phyloP scores from a whole-genome alignment of 2,329 filamentous ascomycete genomes.

The Daldinia sp. region DNA sequence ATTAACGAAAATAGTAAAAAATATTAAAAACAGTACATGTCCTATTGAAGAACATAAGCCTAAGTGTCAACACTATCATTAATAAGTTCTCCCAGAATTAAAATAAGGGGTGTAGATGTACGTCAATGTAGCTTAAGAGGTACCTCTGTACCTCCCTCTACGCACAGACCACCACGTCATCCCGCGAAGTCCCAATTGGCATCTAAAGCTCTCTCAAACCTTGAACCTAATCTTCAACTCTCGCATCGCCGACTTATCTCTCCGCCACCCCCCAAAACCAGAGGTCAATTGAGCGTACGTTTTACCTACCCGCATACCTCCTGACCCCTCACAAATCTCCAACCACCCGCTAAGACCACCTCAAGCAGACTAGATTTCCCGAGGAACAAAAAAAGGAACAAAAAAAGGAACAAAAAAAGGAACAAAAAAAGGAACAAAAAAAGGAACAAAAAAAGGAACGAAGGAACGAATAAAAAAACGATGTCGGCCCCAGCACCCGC shows the following conservation, averaged over 20 bases:
- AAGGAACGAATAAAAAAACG: conserved; percentile 4
- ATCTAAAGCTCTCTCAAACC: conserved; percentile 24
- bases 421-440: too few species aligned
- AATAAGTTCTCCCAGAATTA: neutral
- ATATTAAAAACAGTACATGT: too few species aligned
- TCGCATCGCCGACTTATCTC: conserved; percentile 19
- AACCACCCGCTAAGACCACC: neutral
- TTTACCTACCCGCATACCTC: neutral
- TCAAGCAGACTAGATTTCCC: neutral
- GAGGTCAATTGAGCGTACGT: conserved; percentile 54
- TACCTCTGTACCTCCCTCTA: neutral
- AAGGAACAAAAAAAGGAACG: too few species aligned
- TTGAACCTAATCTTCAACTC: neutral
- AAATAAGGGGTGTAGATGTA: neutral
- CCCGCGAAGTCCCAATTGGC: conserved; percentile 6
- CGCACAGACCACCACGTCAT: conserved; percentile 36
- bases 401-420: too few species aligned
- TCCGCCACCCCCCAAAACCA: neutral
- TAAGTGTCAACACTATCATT: neutral
- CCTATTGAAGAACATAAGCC: too few species aligned
- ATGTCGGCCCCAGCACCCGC: conserved; percentile 75
- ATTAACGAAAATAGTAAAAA: too few species aligned
- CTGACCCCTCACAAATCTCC: neutral
- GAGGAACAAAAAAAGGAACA: conserved; percentile 30
- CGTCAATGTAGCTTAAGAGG: neutral